Evolutionary conservation across 1,284 basidiomycete genomes (phyloP), one percentile per base, ranked within the genome.

Genomic region (Puccinia triticina): DNA sequence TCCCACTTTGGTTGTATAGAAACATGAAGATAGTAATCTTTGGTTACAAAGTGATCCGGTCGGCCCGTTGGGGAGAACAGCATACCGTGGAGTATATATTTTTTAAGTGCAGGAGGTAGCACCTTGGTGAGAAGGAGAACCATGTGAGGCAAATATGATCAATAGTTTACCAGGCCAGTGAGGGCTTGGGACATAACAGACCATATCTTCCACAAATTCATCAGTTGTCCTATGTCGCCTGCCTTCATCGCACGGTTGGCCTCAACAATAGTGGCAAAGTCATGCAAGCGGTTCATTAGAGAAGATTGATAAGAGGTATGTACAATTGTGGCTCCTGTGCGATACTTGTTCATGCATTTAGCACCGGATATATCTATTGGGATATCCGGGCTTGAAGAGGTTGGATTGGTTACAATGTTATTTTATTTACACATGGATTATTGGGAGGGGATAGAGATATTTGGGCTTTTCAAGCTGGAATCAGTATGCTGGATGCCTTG

Each of bases 201-300:
- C 55, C 55, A 59, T 5, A 29, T 29, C 23, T 59, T 59, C 55
- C 55, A 59, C 21, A 59, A 10, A 29, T 29, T 59, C 21, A 59
- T 59, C 21, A 59, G 8, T 59, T 21, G 8, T 21, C 55, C 64
- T 11, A 29, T 40, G 18, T 67, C 64, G 18, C 64, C 64, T 5
- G 64, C 64, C n/a, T 67, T 67, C 34, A 46, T 67, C 16, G 34
- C 64, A 5, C 64, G 10, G 11, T 37, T 40, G 3, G 64, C 64
- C n/a, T 67, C 64, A 21, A 67, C 64, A 40, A 67, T 34, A 29
- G 34, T 67, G 5, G 40, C 10, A 67, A 67, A 67, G 40, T 67
- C 40, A 46, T 29, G 64, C 14, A 67, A 18, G 2, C 32, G 12
- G 14, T 21, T 8, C 37, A 67, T 3, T 2, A 67, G 10, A 67